A percentile compares a stretch with the other conserved stretches of the same genome.
Evolutionary conservation across 768 basidiomycete genomes (phyloP).

Genomic region (Paxillus ammoniavirescens): DNA sequence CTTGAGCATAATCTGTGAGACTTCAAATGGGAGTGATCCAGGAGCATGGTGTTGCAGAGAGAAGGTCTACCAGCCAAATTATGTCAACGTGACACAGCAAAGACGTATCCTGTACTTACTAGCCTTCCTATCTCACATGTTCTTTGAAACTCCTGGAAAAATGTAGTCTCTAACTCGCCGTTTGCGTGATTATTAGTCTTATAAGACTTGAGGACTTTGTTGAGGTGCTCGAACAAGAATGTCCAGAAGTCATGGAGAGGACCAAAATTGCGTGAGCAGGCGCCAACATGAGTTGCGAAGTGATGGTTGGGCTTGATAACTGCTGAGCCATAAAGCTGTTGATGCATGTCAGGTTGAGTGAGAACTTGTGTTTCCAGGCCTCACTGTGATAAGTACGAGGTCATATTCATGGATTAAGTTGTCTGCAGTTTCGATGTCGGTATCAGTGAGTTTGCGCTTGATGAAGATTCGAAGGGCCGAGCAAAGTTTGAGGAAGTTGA

Average conservation of each 20-base stretch:
- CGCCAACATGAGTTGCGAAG: conserved; percentile 30
- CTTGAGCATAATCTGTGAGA: no score
- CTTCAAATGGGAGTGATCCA: no score
- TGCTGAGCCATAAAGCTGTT: conserved; percentile 30
- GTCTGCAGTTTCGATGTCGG: no score
- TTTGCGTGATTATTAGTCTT: conserved; percentile 33
- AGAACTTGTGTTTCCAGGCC: no score
- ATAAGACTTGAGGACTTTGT: conserved; percentile 37
- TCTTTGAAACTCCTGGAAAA: conserved; percentile 30
- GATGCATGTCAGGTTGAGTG: neutral
- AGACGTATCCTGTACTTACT: neutral
- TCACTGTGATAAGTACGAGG: conserved; percentile 17
- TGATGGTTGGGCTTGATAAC: conserved; percentile 39
- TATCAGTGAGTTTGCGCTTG: no score
- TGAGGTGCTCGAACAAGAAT: conserved; percentile 35
- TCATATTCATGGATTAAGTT: conserved; percentile 17
- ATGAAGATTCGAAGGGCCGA: no score
- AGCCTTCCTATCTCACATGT: neutral
- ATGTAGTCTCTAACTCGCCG: conserved; percentile 23
- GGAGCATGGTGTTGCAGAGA: no score
- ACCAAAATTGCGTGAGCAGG: conserved; percentile 30
- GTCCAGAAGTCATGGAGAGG: conserved; percentile 39
- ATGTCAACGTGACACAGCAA: no score
- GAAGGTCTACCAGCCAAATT: no score
- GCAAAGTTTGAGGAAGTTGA: no score